These are phyloP conservation scores for Spongospora subterranea DNA, from an alignment of 208 protist species.

Conservation along the genomic window DNA sequence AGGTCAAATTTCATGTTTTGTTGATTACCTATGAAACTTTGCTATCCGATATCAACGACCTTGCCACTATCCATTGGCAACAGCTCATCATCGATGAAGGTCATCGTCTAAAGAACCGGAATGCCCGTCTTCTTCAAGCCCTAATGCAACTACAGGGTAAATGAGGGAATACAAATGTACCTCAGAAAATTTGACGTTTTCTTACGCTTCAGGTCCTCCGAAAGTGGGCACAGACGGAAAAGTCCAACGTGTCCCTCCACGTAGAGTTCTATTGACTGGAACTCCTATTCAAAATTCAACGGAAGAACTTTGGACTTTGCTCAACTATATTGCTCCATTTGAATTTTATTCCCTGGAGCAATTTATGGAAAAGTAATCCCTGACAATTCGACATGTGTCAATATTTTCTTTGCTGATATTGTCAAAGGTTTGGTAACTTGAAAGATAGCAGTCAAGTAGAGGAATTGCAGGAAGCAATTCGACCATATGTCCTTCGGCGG, in stretches of 20 bases:
- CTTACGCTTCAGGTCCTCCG: constrained; percentile 64
- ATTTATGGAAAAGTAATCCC: constrained; percentile 69
- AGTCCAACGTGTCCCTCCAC: constrained; percentile 69
- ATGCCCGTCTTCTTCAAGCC: constrained; percentile 69
- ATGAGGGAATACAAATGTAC: not conserved
- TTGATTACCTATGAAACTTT: constrained; percentile 84
- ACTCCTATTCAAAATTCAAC: constrained; percentile 77
- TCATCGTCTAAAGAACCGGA: constrained; percentile 71
- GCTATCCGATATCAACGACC: constrained; percentile 66
- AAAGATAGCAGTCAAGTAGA: constrained; percentile 64
- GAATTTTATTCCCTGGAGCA: constrained; percentile 75
- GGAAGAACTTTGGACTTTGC: constrained; percentile 80
- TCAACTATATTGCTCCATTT: constrained; percentile 84
- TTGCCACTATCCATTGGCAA: constrained; percentile 73
- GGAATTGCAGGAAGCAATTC: constrained; percentile 69
- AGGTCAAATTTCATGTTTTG: constrained; percentile 65
- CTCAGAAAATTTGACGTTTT: too few relatives aligned
- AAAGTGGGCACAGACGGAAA: constrained; percentile 72
- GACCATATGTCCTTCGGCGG: constrained; percentile 83
- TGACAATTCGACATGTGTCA: too few relatives aligned
- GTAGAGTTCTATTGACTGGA: constrained; percentile 70
- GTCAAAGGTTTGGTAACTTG: constrained; percentile 66
- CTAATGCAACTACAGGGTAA: constrained; percentile 72
- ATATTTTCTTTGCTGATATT: too few relatives aligned
- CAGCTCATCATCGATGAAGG: constrained; percentile 83